Percentiles rank a stretch among this genome's conserved stretches.
Evolutionary conservation across 768 basidiomycete genomes (phyloP).

Genomic region (Pholiota microspora): DNA sequence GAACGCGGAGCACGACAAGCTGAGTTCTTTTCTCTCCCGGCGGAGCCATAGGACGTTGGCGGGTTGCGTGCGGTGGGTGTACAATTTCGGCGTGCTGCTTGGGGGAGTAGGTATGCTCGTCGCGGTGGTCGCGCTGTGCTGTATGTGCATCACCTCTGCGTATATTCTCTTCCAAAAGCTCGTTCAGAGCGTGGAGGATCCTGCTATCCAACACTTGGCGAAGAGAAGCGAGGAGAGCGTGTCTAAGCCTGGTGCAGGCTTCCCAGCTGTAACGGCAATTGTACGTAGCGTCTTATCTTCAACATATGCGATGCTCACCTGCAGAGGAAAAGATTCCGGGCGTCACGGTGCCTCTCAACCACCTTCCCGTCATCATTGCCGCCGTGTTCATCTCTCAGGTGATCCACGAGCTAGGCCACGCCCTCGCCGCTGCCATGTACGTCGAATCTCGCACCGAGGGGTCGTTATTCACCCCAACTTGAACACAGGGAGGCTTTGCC

Average conservation of each 20-base stretch:
- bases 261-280: slow-evolving; percentile 27
- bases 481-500: slow-evolving; percentile 59
- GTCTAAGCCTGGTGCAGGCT: too few relatives aligned
- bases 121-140: neutral
- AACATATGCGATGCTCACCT: too few relatives aligned
- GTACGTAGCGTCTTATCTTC: slow-evolving; percentile 21
- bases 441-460: slow-evolving; percentile 22
- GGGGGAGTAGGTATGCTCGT: neutral
- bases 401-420: slow-evolving; percentile 83
- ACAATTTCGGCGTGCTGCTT: neutral
- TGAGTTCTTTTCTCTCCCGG: neutral
- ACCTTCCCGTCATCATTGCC: slow-evolving; percentile 63
- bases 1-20: neutral
- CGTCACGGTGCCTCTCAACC: slow-evolving; percentile 70
- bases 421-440: slow-evolving; percentile 71
- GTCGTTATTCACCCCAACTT: neutral
- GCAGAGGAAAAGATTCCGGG: slow-evolving; percentile 60
- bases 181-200: too few relatives aligned
- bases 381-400: slow-evolving; percentile 64
- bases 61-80: neutral
- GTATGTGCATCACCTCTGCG: neutral
- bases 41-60: neutral
- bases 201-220: neutral
- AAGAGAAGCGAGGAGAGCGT: neutral
- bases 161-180: neutral